Conservation (phyloP, 306 rosid genomes). For the Lathyrus tuberosus region DNA sequence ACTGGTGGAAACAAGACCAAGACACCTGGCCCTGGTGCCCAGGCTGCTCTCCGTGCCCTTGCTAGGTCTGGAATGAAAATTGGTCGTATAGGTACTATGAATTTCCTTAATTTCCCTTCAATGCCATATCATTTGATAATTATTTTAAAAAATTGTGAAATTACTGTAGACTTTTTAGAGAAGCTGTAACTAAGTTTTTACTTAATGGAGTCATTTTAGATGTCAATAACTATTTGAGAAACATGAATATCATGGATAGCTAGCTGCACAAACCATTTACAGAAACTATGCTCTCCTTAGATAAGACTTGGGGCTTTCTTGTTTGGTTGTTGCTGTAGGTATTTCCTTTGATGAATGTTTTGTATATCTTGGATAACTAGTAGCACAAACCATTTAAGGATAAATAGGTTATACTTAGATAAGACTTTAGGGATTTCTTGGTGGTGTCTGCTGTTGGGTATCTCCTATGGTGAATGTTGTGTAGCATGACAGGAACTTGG, state of each 20-base stretch:
- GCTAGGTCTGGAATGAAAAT: conserved; percentile 95
- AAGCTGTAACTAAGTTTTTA: background rate
- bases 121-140: too few relatives aligned
- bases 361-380: too few relatives aligned
- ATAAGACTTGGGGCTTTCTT: background rate
- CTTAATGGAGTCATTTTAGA: background rate
- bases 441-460: background rate
- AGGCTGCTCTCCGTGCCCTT: conserved; percentile 88
- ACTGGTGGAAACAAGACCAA: conserved; percentile 92
- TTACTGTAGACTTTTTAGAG: background rate
- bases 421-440: background rate
- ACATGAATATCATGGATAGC: too few relatives aligned
- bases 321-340: background rate
- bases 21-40: conserved; percentile 96
- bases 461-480: background rate
- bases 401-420: background rate
- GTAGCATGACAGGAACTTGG: too few relatives aligned
- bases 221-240: background rate
- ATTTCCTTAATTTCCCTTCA: background rate
- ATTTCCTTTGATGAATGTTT: background rate
- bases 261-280: too few relatives aligned
- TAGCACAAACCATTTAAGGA: too few relatives aligned
- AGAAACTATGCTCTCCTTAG: too few relatives aligned
- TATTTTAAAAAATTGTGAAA: too few relatives aligned
- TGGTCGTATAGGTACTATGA: conserved; percentile 77